Percentiles rank a stretch among this genome's conserved stretches.
phyloP scores from a whole-genome alignment of 1,139 yeast genomes.

The Meyerozyma elateridarum region DNA sequence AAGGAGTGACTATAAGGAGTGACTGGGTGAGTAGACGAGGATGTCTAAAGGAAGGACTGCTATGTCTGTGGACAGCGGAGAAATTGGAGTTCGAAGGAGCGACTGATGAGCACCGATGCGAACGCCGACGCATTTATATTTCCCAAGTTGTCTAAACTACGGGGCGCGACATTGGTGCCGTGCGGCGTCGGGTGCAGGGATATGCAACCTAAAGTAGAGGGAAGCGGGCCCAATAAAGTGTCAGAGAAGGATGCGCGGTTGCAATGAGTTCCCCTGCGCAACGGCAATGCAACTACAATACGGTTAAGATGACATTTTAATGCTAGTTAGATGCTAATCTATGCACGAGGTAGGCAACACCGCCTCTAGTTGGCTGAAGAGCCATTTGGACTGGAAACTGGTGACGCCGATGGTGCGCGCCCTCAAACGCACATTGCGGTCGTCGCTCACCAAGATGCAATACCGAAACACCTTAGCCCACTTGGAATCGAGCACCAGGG shows the following conservation, averaged over 20 bases:
- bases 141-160: too few species aligned
- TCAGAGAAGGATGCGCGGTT: background rate
- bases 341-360: conserved; percentile 37
- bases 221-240: conserved; percentile 1
- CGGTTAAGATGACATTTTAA: too few species aligned
- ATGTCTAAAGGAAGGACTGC: conserved; percentile 7
- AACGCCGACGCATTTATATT: background rate
- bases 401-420: conserved; percentile 58
- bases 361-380: conserved; percentile 48
- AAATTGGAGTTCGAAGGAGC: conserved; percentile 8
- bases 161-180: too few species aligned
- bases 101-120: conserved; percentile 3
- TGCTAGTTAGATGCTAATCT: conserved; percentile 26
- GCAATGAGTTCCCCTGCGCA: background rate
- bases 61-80: too few species aligned
- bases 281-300: background rate
- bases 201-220: too few species aligned
- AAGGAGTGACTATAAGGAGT: conserved; percentile 6
- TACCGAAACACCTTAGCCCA: conserved; percentile 44
- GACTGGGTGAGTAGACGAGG: conserved; percentile 8
- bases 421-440: conserved; percentile 63
- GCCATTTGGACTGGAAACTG: conserved; percentile 58
- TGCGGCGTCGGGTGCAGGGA: too few species aligned
- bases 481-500: conserved; percentile 24
- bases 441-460: conserved; percentile 67